Evolutionary conservation across 192 early-diverging fungal genomes (phyloP), one percentile per base, ranked within the genome.

Genomic region (Jimgerdemannia flammicorona): DNA sequence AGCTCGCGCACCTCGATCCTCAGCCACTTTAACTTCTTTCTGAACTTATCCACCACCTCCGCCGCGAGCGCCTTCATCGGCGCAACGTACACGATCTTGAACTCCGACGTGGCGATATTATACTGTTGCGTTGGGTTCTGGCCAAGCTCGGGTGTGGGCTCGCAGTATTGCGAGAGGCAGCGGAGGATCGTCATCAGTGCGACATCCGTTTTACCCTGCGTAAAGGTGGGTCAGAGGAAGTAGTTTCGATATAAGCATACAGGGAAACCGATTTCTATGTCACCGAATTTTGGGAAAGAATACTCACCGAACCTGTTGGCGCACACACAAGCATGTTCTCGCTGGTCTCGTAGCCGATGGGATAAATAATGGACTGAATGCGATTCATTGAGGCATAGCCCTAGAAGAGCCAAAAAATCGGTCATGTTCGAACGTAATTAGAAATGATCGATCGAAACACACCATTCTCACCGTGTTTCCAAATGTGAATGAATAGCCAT

Each of bases 261-360:
- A 40, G 6, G 8, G 29, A 40, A 11, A 40, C 8, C 18, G 18
- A 69, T 10, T 42, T 69, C 17, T 17, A 40, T 10, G 49, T 59
- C 14, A 14, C 41, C 41, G 18, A 69, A 10, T 69, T 4, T 69
- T 71, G 20, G 4, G 14, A 71, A 40, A 73, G 72, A 54, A 73
- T 49, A 86, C 88, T 83, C 87, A 91, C 91, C 3, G 96, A 95
- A 75, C 98, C 98, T 0, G 98, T 99, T 1, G 98, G 98, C 0
- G 98, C 98, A 77, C 95, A 98, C 43, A 99, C 94, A 49, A 99
- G 89, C 83, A 99, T 96, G 73, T 99, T 99, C 82, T 98, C 97
- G 81, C 96, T 98, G n/a, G 94, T 92, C 41, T 92, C 89, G 79
- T 93, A 99, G 0, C 96, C 96, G 4, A 94, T 90, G 39, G 96